Percentiles rank a stretch among this genome's conserved stretches.
Evolutionary conservation across 2,329 filamentous ascomycete genomes (phyloP).

Genomic region (Metarhizium brunneum): DNA sequence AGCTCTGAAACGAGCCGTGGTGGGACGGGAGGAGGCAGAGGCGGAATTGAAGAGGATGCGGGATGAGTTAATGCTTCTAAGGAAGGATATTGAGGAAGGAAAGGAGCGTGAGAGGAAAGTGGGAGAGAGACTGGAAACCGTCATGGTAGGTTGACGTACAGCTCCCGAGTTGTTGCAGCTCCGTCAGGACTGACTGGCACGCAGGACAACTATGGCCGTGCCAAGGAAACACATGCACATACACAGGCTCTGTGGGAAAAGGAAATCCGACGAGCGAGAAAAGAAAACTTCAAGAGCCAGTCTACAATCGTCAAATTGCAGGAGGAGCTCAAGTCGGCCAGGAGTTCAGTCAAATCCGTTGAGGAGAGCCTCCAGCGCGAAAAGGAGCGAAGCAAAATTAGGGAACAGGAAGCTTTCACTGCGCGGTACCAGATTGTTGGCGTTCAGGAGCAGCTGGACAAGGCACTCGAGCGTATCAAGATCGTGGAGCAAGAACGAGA

Average conservation of each 20-base stretch:
- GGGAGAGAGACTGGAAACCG: constrained; percentile 55
- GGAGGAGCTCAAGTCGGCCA: constrained; percentile 59
- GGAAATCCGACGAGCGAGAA: constrained; percentile 58
- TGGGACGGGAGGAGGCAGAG: constrained; percentile 64
- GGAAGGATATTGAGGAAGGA: constrained; percentile 53
- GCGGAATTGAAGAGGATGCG: constrained; percentile 53
- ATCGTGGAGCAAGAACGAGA: constrained; percentile 66
- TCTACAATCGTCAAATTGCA: constrained; percentile 61
- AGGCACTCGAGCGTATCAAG: constrained; percentile 52
- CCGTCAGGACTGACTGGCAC: not conserved
- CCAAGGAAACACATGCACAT: constrained; percentile 60
- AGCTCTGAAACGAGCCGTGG: constrained; percentile 55
- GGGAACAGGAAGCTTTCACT: constrained; percentile 61
- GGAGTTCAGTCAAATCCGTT: constrained; percentile 41
- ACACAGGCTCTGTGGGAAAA: constrained; percentile 64
- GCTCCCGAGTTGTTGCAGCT: not conserved
- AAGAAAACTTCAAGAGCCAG: constrained; percentile 68
- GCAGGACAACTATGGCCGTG: constrained; percentile 60
- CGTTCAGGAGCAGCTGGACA: constrained; percentile 57
- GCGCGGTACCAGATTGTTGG: constrained; percentile 57
- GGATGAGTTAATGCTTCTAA: constrained; percentile 49
- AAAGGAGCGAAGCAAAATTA: constrained; percentile 48
- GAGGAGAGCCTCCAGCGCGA: constrained; percentile 55
- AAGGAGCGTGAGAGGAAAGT: constrained; percentile 57
- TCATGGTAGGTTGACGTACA: constrained; percentile 48